Conservation (phyloP, 805 yeast species). For the Wickerhamiella cacticola region DNA sequence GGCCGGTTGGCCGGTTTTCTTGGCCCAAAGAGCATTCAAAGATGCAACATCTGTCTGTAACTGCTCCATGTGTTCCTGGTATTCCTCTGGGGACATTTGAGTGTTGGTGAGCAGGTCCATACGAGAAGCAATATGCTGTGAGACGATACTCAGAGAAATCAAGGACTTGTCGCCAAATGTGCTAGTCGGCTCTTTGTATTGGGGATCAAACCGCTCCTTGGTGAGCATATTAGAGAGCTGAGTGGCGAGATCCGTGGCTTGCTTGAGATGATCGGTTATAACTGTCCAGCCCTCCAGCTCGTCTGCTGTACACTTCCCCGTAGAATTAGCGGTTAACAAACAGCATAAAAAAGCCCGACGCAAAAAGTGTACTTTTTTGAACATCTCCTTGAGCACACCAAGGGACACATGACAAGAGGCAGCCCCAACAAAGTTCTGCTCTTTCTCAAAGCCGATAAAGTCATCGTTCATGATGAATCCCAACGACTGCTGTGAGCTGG, state of each 20-base stretch:
- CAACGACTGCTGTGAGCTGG: conserved; percentile 25
- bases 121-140: conserved; percentile 20
- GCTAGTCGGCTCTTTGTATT: neutral
- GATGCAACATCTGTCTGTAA: conserved; percentile 15
- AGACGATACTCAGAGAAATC: conserved; percentile 13
- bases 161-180: conserved; percentile 2
- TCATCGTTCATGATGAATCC: conserved; percentile 17
- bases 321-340: conserved; percentile 29
- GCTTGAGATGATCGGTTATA: conserved; percentile 20
- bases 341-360: conserved; percentile 37
- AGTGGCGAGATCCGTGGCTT: conserved; percentile 12
- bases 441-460: conserved; percentile 14
- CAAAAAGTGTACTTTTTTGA: conserved; percentile 30
- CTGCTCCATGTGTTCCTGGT: conserved; percentile 11
- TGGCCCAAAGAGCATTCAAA: conserved; percentile 13
- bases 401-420: conserved; percentile 18
- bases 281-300: conserved; percentile 22
- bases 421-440: conserved; percentile 1
- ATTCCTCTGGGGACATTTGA: conserved; percentile 9
- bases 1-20: neutral
- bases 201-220: conserved; percentile 18
- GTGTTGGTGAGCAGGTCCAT: conserved; percentile 17
- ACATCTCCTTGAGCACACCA: conserved; percentile 25
- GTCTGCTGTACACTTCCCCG: conserved; percentile 18
- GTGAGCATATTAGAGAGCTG: conserved; percentile 17